Percentiles rank a stretch among this genome's conserved stretches.
These are phyloP conservation scores for Artemisia argyi DNA, from an alignment of 129 eudicot species.

Conservation along the genomic window DNA sequence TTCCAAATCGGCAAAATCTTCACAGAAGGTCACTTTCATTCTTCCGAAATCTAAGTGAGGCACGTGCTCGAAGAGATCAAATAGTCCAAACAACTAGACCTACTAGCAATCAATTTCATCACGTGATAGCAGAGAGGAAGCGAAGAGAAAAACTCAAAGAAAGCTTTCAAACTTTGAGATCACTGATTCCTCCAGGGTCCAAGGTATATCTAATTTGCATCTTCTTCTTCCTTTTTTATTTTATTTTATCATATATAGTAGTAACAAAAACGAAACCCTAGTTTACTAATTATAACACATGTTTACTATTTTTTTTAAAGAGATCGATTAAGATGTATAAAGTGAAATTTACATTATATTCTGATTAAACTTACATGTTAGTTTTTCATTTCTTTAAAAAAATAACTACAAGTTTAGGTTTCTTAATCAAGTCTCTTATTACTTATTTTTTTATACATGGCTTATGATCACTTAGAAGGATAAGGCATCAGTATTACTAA, in stretches of 20 bases:
- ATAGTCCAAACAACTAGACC: conserved; percentile 34
- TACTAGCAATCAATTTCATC: conserved; percentile 51
- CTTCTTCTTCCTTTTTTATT: no score
- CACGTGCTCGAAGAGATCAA: conserved; percentile 26
- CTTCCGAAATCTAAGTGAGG: conserved; percentile 34
- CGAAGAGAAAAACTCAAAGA: conserved; percentile 75
- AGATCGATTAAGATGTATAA: no score
- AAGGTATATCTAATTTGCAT: no score
- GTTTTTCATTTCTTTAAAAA: no score
- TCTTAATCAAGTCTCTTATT: no score
- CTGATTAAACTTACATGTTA: no score
- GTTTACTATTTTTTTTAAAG: no score
- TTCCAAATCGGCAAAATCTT: conserved; percentile 38
- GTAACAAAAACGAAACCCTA: no score
- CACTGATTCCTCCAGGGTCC: conserved; percentile 85
- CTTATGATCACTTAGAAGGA: conserved; percentile 49
- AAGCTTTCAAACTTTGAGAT: conserved; percentile 69
- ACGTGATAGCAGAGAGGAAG: conserved; percentile 69
- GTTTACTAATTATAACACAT: no score
- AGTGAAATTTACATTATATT: no score
- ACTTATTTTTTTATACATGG: not conserved
- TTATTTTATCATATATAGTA: no score
- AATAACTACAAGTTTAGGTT: not conserved
- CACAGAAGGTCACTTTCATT: conserved; percentile 43
- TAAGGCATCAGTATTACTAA: conserved; percentile 65